Conservation (phyloP, 176 grass and related monocot genomes). For the Phragmites australis region DNA sequence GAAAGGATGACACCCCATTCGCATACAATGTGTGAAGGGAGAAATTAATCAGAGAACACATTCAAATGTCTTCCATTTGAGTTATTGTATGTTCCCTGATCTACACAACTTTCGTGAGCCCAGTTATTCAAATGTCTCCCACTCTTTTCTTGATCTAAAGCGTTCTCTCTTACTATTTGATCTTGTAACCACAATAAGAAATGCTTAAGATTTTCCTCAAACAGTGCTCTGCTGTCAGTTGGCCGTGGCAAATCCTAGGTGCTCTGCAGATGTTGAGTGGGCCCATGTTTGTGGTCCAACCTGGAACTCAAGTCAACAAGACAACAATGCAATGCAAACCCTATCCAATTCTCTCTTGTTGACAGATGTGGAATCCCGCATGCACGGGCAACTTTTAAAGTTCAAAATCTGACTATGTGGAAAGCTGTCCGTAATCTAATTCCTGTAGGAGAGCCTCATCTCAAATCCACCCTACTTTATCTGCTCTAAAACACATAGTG, state of each 20-base stretch:
- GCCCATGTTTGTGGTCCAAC: neutral
- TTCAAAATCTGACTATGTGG: neutral
- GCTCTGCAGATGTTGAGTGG: too few relatives aligned
- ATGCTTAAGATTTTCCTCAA: neutral
- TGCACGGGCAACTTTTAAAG: neutral
- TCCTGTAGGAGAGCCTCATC: constrained; percentile 1
- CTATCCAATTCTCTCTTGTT: neutral
- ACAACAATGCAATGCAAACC: neutral
- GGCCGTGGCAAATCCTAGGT: too few relatives aligned
- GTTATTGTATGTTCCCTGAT: neutral
- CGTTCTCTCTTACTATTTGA: neutral
- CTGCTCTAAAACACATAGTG: neutral
- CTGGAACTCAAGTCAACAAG: neutral
- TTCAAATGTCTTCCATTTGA: neutral
- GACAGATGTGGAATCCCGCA: neutral
- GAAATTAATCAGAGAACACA: too few relatives aligned
- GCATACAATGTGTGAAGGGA: too few relatives aligned
- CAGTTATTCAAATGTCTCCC: too few relatives aligned
- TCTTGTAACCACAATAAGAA: neutral
- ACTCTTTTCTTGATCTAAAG: too few relatives aligned
- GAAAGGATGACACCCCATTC: too few relatives aligned
- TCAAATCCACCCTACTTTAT: neutral
- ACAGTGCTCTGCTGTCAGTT: neutral
- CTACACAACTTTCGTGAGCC: too few relatives aligned
- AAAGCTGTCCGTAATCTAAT: constrained; percentile 3